Conservation (phyloP, 2,329 filamentous ascomycete genomes). For the Orbilia quercus region DNA sequence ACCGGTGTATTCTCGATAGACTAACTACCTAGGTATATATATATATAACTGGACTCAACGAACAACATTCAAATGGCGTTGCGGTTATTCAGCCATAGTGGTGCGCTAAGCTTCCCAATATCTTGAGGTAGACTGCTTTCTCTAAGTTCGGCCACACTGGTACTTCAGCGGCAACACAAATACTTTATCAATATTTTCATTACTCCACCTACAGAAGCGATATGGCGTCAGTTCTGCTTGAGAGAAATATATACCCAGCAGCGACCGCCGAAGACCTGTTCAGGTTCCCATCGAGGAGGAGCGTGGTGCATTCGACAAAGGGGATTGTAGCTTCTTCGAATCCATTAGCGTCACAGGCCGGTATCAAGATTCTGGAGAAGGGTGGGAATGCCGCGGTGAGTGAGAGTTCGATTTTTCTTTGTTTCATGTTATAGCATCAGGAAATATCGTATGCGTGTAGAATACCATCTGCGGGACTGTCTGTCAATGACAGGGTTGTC, state of each 20-base stretch:
- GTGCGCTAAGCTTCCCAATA: no score
- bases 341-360: slow-evolving; percentile 87
- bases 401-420: slow-evolving; percentile 59
- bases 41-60: no score
- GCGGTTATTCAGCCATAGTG: no score
- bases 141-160: neutral
- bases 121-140: neutral
- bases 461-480: no score
- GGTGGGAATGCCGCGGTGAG: slow-evolving; percentile 93
- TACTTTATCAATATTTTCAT: slow-evolving; percentile 13
- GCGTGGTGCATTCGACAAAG: slow-evolving; percentile 88
- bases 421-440: no score
- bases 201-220: neutral
- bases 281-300: slow-evolving; percentile 81
- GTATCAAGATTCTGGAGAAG: slow-evolving; percentile 82
- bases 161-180: slow-evolving; percentile 33
- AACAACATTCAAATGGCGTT: no score
- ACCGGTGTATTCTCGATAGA: no score
- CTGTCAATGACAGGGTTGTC: no score
- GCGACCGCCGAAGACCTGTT: slow-evolving; percentile 66
- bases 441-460: no score
- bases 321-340: slow-evolving; percentile 92
- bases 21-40: no score
- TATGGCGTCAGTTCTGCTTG: neutral
- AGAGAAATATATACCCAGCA: slow-evolving; percentile 33